phyloP scores from a whole-genome alignment of 2,329 filamentous ascomycete species.

The Talaromyces islandicus region DNA sequence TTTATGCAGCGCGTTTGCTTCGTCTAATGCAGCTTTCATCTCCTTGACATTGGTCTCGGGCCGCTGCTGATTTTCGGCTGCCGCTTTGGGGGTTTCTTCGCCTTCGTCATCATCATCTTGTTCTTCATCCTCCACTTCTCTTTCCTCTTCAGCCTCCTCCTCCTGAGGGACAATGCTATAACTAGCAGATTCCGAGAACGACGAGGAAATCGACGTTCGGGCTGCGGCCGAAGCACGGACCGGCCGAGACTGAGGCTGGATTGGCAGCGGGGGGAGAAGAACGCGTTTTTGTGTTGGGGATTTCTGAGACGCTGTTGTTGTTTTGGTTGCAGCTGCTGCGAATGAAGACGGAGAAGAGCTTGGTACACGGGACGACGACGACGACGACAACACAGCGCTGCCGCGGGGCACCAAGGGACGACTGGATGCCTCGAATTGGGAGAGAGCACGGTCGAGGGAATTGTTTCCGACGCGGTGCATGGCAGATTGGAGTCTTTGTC shows the following conservation, averaged over 20 bases:
- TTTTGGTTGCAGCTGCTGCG: background rate
- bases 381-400: background rate
- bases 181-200: conserved; percentile 1
- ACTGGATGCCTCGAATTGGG: conserved; percentile 29
- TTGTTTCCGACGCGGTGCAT: conserved; percentile 34
- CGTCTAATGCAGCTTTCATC: background rate
- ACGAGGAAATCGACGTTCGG: background rate
- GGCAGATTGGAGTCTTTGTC: conserved; percentile 32
- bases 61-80: background rate
- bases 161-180: background rate
- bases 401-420: background rate
- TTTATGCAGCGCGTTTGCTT: conserved; percentile 5
- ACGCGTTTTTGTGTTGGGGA: conserved; percentile 5
- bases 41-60: background rate
- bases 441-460: conserved; percentile 35
- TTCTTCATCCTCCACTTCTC: background rate
- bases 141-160: background rate
- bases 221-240: conserved; percentile 9
- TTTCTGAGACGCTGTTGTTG: background rate
- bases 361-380: background rate
- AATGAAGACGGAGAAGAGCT: background rate
- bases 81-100: conserved; percentile 3
- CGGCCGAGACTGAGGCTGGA: conserved; percentile 8
- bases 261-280: conserved; percentile 9
- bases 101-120: background rate